A percentile compares a stretch with the other conserved stretches of the same genome.
Conservation (phyloP, 2,329 filamentous ascomycete genomes). For the Diaporthe vaccinii region DNA sequence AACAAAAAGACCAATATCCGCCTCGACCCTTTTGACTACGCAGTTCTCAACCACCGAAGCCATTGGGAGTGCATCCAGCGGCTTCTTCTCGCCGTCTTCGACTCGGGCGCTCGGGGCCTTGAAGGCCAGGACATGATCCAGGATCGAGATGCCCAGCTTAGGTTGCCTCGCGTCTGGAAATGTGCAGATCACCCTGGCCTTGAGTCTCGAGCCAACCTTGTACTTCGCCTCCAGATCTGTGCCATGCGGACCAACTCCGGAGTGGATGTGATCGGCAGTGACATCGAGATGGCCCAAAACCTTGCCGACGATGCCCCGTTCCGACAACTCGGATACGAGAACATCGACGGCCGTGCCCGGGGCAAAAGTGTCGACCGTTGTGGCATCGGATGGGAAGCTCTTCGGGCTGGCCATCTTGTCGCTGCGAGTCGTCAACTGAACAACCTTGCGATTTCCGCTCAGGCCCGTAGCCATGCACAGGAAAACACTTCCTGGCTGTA, state of each 20-base stretch:
- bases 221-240: conserved; percentile 82
- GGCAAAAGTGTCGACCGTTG: conserved; percentile 89
- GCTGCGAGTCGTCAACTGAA: conserved; percentile 85
- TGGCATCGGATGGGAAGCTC: conserved; percentile 79
- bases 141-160: conserved; percentile 88
- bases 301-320: conserved; percentile 86
- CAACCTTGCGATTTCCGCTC: conserved; percentile 82
- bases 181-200: conserved; percentile 88
- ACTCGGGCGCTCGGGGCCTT: conserved; percentile 58
- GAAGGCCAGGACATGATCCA: conserved; percentile 85
- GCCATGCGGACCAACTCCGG: conserved; percentile 78
- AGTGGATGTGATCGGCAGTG: conserved; percentile 92
- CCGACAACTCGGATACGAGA: conserved; percentile 80
- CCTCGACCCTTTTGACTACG: conserved; percentile 83
- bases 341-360: conserved; percentile 93
- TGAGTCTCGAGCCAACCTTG: conserved; percentile 86
- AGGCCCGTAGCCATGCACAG: conserved; percentile 85
- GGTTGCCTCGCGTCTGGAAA: conserved; percentile 83
- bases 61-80: conserved; percentile 73
- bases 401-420: conserved; percentile 77
- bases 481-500: conserved; percentile 88
- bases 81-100: conserved; percentile 59
- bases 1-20: conserved; percentile 85
- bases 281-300: conserved; percentile 92
- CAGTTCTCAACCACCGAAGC: conserved; percentile 84